Base-by-base conservation (phyloP, 306 rosid species). In the Arachis stenosperma region DNA sequence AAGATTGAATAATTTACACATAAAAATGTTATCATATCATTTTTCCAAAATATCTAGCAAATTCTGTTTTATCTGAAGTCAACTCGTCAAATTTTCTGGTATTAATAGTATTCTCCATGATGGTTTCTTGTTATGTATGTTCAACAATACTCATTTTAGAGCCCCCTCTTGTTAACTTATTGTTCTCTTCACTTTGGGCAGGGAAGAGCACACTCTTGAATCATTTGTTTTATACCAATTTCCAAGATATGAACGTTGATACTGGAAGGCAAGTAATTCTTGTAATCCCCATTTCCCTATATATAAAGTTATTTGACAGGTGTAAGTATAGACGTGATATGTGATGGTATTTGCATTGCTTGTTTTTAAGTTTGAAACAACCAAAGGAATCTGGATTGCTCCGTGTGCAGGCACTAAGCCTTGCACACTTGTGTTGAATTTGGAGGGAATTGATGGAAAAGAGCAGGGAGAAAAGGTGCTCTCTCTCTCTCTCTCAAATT, bases 51-150 rank as follows among this genome's bases (percentile, higher is more conserved):
- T 94, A 88, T 74, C 83, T 93, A 37, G 96, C 89, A 11, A 88
- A 83, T 65, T 91, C 92, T 69, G 84, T 93, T 67, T 78, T 89
- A 47, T 63, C 86, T 36, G 85, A 87, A 79, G 93, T 88, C 2
- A 96, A 96, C 78, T 93, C 97, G 96, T 88, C 94, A 64, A 81
- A 86, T 65, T 54, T 88, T 63, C 70, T 90, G 97, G 98, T 93
- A 88, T 30, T 46, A 17, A 17, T 17, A 17, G 22, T 17, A 17
- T 17, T 17, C 22, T 17, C 22, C 22, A 17, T 17, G 22, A 78
- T 65, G 42, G 13, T 67, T 63, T 71, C 37, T 52, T 8, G 22
- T 58, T 54, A 51, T 75, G 15, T 10, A 59, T 65, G 61, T 74
- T 53, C 22, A 17, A n/a, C 6, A 50, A 6, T 53, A 70, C 65